These are phyloP conservation scores for Sphaerulina vaccinii DNA, from an alignment of 2,329 filamentous ascomycete species.

Conservation along the genomic window DNA sequence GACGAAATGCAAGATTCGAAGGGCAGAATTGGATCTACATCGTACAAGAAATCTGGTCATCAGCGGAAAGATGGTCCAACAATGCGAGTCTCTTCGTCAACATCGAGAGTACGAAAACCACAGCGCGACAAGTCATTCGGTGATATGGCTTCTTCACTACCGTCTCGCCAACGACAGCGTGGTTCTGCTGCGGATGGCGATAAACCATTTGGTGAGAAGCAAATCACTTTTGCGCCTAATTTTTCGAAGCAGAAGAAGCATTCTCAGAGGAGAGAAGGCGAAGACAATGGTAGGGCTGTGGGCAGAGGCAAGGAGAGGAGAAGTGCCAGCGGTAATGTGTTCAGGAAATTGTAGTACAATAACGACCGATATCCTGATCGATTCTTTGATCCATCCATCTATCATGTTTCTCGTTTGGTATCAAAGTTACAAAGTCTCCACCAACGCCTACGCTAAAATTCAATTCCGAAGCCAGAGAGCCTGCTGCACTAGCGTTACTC, in stretches of 20 bases:
- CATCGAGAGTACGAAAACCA: slow-evolving; percentile 35
- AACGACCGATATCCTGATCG: no score
- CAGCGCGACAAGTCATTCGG: slow-evolving; percentile 59
- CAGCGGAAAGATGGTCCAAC: slow-evolving; percentile 41
- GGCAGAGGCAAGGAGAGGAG: slow-evolving; percentile 52
- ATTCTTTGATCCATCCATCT: no score
- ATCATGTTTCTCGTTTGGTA: no score
- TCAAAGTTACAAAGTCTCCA: no score
- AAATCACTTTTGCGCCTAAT: slow-evolving; percentile 71
- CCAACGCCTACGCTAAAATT: not conserved
- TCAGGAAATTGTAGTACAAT: slow-evolving; percentile 59
- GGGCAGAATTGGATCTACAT: slow-evolving; percentile 64
- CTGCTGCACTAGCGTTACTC: no score
- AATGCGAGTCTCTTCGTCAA: slow-evolving; percentile 59
- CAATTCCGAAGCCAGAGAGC: no score
- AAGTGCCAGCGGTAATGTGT: slow-evolving; percentile 74
- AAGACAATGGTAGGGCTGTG: slow-evolving; percentile 34
- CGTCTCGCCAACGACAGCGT: slow-evolving; percentile 26
- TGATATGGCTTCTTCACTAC: slow-evolving; percentile 49
- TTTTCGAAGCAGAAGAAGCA: slow-evolving; percentile 43
- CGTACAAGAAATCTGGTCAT: slow-evolving; percentile 58
- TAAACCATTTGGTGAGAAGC: slow-evolving; percentile 54
- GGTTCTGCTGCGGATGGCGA: slow-evolving; percentile 33
- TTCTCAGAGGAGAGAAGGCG: slow-evolving; percentile 29
- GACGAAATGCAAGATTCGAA: slow-evolving; percentile 39